These are phyloP conservation scores for Arthrobotrys sphaeroides DNA, from an alignment of 2,329 filamentous ascomycete genomes.

Conservation along the genomic window DNA sequence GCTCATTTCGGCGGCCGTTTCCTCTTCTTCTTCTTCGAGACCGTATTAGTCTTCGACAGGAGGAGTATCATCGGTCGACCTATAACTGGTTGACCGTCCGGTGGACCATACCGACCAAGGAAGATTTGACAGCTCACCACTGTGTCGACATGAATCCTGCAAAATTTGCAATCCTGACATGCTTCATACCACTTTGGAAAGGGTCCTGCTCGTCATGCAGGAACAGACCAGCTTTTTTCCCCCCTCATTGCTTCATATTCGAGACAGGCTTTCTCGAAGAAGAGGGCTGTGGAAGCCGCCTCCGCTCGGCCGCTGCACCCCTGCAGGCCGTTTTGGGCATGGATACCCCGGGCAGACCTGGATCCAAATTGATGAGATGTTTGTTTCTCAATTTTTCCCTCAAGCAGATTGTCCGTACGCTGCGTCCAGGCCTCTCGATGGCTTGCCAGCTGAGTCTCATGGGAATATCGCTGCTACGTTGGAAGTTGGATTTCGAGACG, in stretches of 20 bases:
- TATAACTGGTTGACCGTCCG: not conserved
- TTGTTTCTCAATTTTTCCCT: slow-evolving; percentile 13
- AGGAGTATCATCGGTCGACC: no score
- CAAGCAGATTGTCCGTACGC: not conserved
- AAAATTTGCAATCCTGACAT: slow-evolving; percentile 9
- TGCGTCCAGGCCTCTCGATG: no score
- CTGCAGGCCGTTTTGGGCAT: slow-evolving; percentile 36
- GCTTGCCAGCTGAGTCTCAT: no score
- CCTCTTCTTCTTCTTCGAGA: no score
- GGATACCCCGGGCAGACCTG: slow-evolving; percentile 37
- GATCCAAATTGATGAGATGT: slow-evolving; percentile 33
- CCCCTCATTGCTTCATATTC: slow-evolving; percentile 40
- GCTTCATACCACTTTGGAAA: slow-evolving; percentile 1
- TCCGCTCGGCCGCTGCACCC: slow-evolving; percentile 35
- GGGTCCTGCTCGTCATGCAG: slow-evolving; percentile 40
- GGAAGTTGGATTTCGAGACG: not conserved
- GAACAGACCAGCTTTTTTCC: slow-evolving; percentile 27
- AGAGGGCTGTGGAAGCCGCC: slow-evolving; percentile 32
- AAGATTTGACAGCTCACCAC: not conserved
- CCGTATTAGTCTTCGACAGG: no score
- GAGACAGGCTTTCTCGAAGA: slow-evolving; percentile 33
- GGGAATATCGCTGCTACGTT: slow-evolving; percentile 8
- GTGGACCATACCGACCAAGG: not conserved
- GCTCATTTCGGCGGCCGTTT: not conserved
- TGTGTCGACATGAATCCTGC: not conserved